A percentile compares a stretch with the other conserved stretches of the same genome.
phyloP scores from a whole-genome alignment of 179 eudicot genomes.

The Vitellaria paradoxa region DNA sequence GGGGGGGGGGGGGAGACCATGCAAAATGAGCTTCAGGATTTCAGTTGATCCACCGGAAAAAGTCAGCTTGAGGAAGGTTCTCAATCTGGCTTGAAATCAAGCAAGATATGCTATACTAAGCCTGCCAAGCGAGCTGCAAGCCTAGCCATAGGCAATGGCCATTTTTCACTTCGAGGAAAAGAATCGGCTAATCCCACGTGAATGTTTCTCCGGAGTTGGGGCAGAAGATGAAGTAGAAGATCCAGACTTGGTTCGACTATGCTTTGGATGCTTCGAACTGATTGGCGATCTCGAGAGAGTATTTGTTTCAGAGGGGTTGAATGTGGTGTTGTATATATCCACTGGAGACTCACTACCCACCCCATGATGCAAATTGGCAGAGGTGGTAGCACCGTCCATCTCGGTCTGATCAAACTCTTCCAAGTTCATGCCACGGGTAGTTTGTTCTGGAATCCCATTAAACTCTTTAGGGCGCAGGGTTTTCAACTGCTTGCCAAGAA shows the following conservation, averaged over 20 bases:
- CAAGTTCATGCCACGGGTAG: conserved; percentile 39
- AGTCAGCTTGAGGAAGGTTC: no score
- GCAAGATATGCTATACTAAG: no score
- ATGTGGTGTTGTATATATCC: conserved; percentile 16
- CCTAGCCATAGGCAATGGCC: conserved; percentile 11
- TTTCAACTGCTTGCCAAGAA: conserved; percentile 85
- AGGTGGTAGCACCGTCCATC: conserved; percentile 34
- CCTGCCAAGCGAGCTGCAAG: neutral
- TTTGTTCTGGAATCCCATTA: conserved; percentile 50
- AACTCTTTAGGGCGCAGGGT: conserved; percentile 64
- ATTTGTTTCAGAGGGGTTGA: conserved; percentile 57
- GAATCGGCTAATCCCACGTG: conserved; percentile 80
- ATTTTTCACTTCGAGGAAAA: conserved; percentile 66
- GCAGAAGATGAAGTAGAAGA: conserved; percentile 59
- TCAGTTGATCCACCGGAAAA: neutral
- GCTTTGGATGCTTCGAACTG: conserved; percentile 42
- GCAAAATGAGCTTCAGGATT: neutral
- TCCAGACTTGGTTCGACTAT: conserved; percentile 67
- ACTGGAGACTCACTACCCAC: conserved; percentile 56
- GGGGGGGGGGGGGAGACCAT: neutral
- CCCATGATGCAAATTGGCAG: conserved; percentile 35
- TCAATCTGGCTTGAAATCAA: no score
- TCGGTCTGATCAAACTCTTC: conserved; percentile 45
- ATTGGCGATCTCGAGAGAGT: conserved; percentile 48
- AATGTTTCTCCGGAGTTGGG: conserved; percentile 80